phyloP scores from a whole-genome alignment of 1,284 basidiomycete species.

The Ceratobasidium sp. region DNA sequence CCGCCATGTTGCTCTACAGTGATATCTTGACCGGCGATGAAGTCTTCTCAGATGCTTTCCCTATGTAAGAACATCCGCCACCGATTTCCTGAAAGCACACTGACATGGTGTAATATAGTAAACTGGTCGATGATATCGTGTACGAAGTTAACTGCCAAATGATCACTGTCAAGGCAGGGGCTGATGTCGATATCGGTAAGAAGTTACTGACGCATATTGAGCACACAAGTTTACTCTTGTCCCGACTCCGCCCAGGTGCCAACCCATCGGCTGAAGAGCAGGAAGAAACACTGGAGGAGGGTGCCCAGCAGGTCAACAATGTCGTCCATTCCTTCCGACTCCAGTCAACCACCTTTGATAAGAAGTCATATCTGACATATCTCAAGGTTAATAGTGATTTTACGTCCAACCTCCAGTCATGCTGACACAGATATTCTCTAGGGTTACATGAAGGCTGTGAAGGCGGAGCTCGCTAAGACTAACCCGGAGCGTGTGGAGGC shows the following conservation, averaged over 20 bases:
- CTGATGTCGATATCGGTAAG: slow-evolving; percentile 86
- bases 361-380: slow-evolving; percentile 84
- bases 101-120: slow-evolving; percentile 58
- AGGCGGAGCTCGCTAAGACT: slow-evolving; percentile 62
- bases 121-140: slow-evolving; percentile 80
- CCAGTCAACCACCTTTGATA: slow-evolving; percentile 83
- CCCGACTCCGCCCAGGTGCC: slow-evolving; percentile 61
- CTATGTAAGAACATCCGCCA: slow-evolving; percentile 60
- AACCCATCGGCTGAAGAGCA: slow-evolving; percentile 91
- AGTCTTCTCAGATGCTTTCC: slow-evolving; percentile 95
- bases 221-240: slow-evolving; percentile 1
- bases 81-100: slow-evolving; percentile 23
- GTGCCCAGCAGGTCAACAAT: slow-evolving; percentile 82
- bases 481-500: slow-evolving; percentile 72
- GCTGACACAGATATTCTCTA: slow-evolving; percentile 45
- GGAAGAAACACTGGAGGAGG: slow-evolving; percentile 83
- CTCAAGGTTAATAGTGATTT: slow-evolving; percentile 69
- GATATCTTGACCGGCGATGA: slow-evolving; percentile 85
- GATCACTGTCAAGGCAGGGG: slow-evolving; percentile 75
- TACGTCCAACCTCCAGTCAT: neutral
- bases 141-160: slow-evolving; percentile 87
- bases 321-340: slow-evolving; percentile 93
- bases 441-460: slow-evolving; percentile 83
- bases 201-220: neutral
- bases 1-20: slow-evolving; percentile 74